Percentiles rank a stretch among this genome's conserved stretches.
These are phyloP conservation scores for Rhizopus microsporus DNA, from an alignment of 371 early-diverging fungal species.

Conservation along the genomic window DNA sequence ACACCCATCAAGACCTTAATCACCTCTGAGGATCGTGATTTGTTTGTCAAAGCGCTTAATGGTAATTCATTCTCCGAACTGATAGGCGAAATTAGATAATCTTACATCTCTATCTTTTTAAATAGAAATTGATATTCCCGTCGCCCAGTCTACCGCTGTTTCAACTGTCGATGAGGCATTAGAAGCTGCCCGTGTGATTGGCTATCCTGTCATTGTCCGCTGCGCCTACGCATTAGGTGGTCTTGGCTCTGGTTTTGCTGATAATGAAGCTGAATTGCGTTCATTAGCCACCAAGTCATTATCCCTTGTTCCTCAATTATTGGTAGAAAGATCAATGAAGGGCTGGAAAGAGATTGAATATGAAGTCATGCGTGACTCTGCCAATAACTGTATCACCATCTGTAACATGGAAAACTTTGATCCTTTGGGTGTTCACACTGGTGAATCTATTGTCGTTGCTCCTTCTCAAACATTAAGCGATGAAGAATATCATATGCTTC, in stretches of 20 bases:
- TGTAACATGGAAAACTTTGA: slow-evolving; percentile 99
- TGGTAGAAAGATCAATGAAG: slow-evolving; percentile 93
- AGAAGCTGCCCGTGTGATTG: slow-evolving; percentile 79
- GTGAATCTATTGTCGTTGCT: slow-evolving; percentile 95
- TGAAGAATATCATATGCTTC: slow-evolving; percentile 95
- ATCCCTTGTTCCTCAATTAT: slow-evolving; percentile 83
- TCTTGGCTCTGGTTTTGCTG: slow-evolving; percentile 93
- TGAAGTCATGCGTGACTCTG: slow-evolving; percentile 92
- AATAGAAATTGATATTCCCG: slow-evolving; percentile 80
- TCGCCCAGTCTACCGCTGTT: slow-evolving; percentile 84
- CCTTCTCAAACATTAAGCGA: slow-evolving; percentile 93
- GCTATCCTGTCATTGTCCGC: slow-evolving; percentile 91
- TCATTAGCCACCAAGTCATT: slow-evolving; percentile 83
- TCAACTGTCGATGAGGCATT: slow-evolving; percentile 81
- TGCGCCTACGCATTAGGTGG: slow-evolving; percentile 94
- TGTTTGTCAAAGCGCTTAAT: slow-evolving; percentile 88
- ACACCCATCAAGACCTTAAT: slow-evolving; percentile 90
- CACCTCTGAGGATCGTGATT: slow-evolving; percentile 91
- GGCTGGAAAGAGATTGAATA: slow-evolving; percentile 98
- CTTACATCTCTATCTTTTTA: slow-evolving; percentile 11
- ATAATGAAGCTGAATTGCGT: slow-evolving; percentile 74
- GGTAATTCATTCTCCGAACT: slow-evolving; percentile 36
- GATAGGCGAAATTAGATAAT: slow-evolving; percentile 17
- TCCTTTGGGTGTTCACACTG: slow-evolving; percentile 95
- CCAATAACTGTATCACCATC: slow-evolving; percentile 94